These are phyloP conservation scores for Juglanconis juglandina DNA, from an alignment of 2,329 filamentous ascomycete genomes.

Conservation along the genomic window DNA sequence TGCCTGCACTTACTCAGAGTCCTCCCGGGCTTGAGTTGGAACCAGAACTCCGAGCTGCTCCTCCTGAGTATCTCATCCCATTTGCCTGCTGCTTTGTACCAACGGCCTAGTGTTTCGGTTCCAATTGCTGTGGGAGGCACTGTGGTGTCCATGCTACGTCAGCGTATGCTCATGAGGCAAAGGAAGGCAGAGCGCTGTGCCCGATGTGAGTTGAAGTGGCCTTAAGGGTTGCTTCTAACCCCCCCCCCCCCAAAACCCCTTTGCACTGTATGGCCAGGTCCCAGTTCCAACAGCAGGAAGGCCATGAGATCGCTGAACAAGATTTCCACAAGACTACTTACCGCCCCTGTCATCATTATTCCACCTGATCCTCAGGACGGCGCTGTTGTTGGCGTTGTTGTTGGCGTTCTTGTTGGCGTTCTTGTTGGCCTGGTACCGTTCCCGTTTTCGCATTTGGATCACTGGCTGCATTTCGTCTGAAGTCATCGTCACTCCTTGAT, in stretches of 20 bases:
- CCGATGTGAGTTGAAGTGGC: no score
- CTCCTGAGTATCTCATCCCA: conserved; percentile 69
- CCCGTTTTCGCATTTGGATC: conserved; percentile 53
- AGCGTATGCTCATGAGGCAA: background rate
- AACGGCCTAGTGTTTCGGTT: conserved; percentile 32
- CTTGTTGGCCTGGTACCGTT: background rate
- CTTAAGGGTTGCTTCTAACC: no score
- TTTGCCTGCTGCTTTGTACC: conserved; percentile 77
- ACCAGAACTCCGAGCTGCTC: conserved; percentile 68
- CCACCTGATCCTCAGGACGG: conserved; percentile 62
- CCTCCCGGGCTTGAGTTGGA: conserved; percentile 74
- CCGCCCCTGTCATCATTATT: conserved; percentile 82
- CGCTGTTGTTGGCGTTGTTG: no score
- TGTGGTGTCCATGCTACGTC: background rate
- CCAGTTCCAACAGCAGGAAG: background rate
- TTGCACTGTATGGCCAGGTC: background rate
- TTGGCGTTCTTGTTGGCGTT: background rate
- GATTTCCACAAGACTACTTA: background rate
- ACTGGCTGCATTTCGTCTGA: conserved; percentile 70
- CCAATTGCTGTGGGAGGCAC: conserved; percentile 48
- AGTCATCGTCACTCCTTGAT: conserved; percentile 75
- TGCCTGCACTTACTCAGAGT: conserved; percentile 58
- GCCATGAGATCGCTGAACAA: background rate
- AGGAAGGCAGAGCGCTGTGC: no score
- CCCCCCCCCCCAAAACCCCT: no score